Evolutionary conservation across 2,329 filamentous ascomycete genomes (phyloP).

Genomic region (Venturia oleaginea): DNA sequence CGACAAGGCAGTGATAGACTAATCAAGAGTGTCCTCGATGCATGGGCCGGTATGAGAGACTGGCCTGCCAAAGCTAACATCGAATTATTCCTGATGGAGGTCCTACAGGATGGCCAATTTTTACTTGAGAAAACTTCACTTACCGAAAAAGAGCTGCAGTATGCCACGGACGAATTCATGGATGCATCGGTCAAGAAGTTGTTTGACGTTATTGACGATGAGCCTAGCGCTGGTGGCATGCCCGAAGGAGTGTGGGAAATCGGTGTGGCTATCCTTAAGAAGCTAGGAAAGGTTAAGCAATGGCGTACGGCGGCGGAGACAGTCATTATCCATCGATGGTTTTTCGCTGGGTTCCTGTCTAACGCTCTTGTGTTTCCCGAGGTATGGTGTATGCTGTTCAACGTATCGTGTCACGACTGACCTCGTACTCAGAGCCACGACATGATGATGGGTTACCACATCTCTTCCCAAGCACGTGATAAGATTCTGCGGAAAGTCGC

Average conservation of each 20-base stretch:
- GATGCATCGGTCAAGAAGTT: slow-evolving; percentile 69
- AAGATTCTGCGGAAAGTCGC: slow-evolving; percentile 66
- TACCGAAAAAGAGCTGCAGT: slow-evolving; percentile 51
- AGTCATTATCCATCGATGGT: slow-evolving; percentile 65
- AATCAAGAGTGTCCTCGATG: slow-evolving; percentile 73
- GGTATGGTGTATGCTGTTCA: slow-evolving; percentile 36
- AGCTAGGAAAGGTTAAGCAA: slow-evolving; percentile 59
- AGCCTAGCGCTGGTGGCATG: slow-evolving; percentile 67
- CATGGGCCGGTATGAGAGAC: slow-evolving; percentile 76
- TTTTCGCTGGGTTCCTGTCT: slow-evolving; percentile 80
- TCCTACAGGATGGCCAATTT: slow-evolving; percentile 86
- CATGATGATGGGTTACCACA: slow-evolving; percentile 78
- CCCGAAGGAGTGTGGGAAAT: slow-evolving; percentile 78
- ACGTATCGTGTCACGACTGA: slow-evolving; percentile 23
- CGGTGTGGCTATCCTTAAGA: slow-evolving; percentile 71
- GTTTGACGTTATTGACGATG: slow-evolving; percentile 79
- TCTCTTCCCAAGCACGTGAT: slow-evolving; percentile 82
- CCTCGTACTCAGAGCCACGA: slow-evolving; percentile 42
- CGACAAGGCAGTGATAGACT: slow-evolving; percentile 72
- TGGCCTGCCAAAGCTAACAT: slow-evolving; percentile 86
- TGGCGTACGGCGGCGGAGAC: slow-evolving; percentile 30
- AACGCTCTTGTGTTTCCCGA: slow-evolving; percentile 84
- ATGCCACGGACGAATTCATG: slow-evolving; percentile 78
- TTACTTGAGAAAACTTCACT: slow-evolving; percentile 70
- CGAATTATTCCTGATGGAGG: slow-evolving; percentile 91